Evolutionary conservation across 176 grass and related monocot genomes (phyloP), one percentile per base, ranked within the genome.

Genomic region (Typha latifolia): DNA sequence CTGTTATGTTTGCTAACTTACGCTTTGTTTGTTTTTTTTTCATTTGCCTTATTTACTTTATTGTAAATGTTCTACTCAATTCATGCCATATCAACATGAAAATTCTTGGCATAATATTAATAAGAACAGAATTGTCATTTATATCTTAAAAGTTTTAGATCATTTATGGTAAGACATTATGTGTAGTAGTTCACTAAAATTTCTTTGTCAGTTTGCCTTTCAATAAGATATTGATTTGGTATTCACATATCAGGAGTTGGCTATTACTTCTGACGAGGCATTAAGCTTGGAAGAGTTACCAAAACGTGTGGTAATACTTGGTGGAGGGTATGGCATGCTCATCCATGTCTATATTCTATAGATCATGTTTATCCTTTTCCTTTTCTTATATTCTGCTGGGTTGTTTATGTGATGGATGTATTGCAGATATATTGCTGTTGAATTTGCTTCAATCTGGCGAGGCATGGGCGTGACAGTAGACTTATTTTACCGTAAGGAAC

Each of bases 381-480:
- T 13, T 48, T 52, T 29, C 63, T 63, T 4, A 20, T 37, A 37
- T 37, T 37, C 0, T 37, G 34, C 34, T 37, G 34, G 34, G 7
- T 16, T 79, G 69, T 73, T 61, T 49, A 63, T 79, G 22, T 72
- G 32, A 2, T 12, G 0, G 0, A 8, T 51, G 76, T 20, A 52
- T 52, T 69, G n/a, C 72, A 97, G 93, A 67, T 97, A 97, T 72
- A 97, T 97, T 62, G 88, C 93, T 61, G 85, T 97, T 81, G 93
- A 97, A 69, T 97, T 97, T 82, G 93, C 93, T 75, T 97, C 93
- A 64, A 97, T 97, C 49, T 97, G 93, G 93, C 79, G 64, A 70
- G 93, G 93, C 14, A 80, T 97, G 85, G 93, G 93, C 73, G 88
- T 19, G n/a, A 74, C 87, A 29, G 93, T 97, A 56, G 88, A 97